Evolutionary conservation across 345 rosid species (phyloP).

Genomic region (Euphorbia peplus): DNA sequence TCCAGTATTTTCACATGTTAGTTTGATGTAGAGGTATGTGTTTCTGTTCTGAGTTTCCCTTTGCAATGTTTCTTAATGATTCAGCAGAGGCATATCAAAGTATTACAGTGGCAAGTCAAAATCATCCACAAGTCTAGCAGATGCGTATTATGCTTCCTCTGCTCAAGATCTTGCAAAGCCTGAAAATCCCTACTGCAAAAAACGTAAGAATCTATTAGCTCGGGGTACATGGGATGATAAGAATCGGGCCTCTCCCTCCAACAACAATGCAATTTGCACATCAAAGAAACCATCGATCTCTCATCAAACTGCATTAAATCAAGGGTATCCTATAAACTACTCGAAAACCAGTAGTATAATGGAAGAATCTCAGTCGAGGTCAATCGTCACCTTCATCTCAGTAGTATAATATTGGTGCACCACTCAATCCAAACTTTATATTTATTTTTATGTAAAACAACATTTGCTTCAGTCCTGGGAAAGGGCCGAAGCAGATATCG

Average conservation of each 20-base stretch:
- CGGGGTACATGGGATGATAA: constrained; percentile 13
- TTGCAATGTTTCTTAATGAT: constrained; percentile 9
- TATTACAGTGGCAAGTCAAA: no score
- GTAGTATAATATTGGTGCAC: no score
- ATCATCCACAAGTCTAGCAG: constrained; percentile 42
- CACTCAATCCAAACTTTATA: no score
- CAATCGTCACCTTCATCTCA: constrained; percentile 16
- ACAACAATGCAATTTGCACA: constrained; percentile 19
- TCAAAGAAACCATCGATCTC: constrained; percentile 18
- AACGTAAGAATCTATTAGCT: constrained; percentile 37
- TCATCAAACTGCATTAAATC: constrained; percentile 10
- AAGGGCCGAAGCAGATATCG: no score
- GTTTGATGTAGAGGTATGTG: not conserved
- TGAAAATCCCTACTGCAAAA: constrained; percentile 32
- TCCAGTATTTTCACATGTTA: not conserved
- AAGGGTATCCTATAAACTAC: constrained; percentile 4
- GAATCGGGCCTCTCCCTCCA: constrained; percentile 6
- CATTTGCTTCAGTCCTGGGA: no score
- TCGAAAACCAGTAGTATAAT: not conserved
- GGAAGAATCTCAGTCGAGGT: constrained; percentile 6
- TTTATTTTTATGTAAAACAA: no score
- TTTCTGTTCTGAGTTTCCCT: constrained; percentile 2
- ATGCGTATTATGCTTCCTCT: constrained; percentile 29
- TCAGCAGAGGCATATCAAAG: constrained; percentile 42
- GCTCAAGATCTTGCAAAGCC: constrained; percentile 41